phyloP scores from a whole-genome alignment of 129 eudicot species.

The Helianthus annuus region HanXRQr2.0-SUNRISE NC_035449.2:179146525-179147024 shows the following conservation, averaged over 20 bases:
- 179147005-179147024: no score
- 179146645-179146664: conserved; percentile 75
- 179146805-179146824: not conserved
- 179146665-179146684: conserved; percentile 88
- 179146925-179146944: no score
- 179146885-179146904: not conserved
- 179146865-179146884: not conserved
- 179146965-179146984: no score
- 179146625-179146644: conserved; percentile 77
- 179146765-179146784: not conserved
- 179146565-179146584: conserved; percentile 73
- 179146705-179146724: conserved; percentile 38
- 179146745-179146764: not conserved
- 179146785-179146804: not conserved
- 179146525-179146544: conserved; percentile 93
- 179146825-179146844: no score
- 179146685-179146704: conserved; percentile 79
- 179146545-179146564: conserved; percentile 75
- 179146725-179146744: not conserved
- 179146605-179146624: conserved; percentile 92
- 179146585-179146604: conserved; percentile 81
- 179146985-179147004: no score
- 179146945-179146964: no score
- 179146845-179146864: not conserved
- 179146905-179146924: not conserved